Percentiles rank a stretch among this genome's conserved stretches.
Conservation (phyloP, 202 grass and related monocot genomes). For the Carex arenaria region DNA sequence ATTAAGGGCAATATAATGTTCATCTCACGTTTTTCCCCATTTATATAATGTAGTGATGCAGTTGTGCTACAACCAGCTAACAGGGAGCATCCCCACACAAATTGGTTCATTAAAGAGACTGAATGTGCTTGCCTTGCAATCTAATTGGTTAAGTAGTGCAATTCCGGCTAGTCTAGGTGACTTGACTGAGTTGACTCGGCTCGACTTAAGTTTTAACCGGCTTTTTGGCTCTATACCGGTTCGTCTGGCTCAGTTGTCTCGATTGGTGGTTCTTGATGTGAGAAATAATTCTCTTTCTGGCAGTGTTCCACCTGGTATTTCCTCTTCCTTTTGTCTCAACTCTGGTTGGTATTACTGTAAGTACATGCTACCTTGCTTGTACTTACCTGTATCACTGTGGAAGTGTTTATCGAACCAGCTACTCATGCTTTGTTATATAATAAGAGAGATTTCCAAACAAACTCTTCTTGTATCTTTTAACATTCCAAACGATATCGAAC, state of each 20-base stretch:
- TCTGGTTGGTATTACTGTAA: not conserved
- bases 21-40: not conserved
- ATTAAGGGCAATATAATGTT: not conserved
- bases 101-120: conserved; percentile 60
- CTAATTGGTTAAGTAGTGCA: conserved; percentile 65
- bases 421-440: not conserved
- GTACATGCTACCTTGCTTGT: not conserved
- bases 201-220: conserved; percentile 73
- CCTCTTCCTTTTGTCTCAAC: not conserved
- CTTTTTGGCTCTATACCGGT: conserved; percentile 88
- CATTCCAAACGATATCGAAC: not conserved
- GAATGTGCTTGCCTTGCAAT: conserved; percentile 75
- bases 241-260: conserved; percentile 51
- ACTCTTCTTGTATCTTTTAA: not conserved
- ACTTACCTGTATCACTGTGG: not conserved
- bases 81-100: conserved; percentile 79
- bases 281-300: conserved; percentile 92
- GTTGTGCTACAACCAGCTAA: conserved; percentile 92
- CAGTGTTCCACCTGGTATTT: conserved; percentile 76
- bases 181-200: conserved; percentile 51
- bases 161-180: conserved; percentile 87
- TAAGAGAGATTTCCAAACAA: not conserved
- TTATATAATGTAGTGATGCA: conserved; percentile 55
- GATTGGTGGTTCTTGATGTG: conserved; percentile 57
- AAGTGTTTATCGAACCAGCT: not conserved